These are phyloP conservation scores for Drechmeria coniospora DNA, from an alignment of 2,329 filamentous ascomycete genomes.

Conservation along the genomic window DNA sequence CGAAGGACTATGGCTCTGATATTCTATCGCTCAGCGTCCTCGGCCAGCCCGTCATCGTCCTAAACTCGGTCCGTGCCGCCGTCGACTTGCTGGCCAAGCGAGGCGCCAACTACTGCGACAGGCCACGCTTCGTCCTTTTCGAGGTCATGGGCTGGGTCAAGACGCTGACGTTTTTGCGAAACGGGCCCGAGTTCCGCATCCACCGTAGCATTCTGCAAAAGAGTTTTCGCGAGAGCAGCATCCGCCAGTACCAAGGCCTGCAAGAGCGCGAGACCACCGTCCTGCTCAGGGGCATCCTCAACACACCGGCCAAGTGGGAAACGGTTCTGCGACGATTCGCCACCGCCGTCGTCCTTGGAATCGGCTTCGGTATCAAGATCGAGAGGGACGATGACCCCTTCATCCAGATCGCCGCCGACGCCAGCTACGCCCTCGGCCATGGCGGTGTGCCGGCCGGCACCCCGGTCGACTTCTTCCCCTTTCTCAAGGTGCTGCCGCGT, in stretches of 20 bases:
- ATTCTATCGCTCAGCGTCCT: conserved; percentile 18
- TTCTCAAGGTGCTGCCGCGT: conserved; percentile 24
- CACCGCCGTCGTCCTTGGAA: conserved; percentile 24
- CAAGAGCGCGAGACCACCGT: conserved; percentile 19
- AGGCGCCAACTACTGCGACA: conserved; percentile 27
- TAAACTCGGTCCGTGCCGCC: conserved; percentile 27
- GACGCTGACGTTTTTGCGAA: conserved; percentile 28
- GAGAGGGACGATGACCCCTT: conserved; percentile 21
- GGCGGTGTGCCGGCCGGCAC: conserved; percentile 17
- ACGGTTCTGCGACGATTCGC: conserved; percentile 20
- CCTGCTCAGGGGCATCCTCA: conserved; percentile 15
- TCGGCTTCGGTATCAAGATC: conserved; percentile 27
- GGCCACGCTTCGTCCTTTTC: conserved; percentile 28
- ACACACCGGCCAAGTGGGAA: conserved; percentile 20
- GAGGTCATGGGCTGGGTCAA: conserved; percentile 29
- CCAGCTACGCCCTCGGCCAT: conserved; percentile 13
- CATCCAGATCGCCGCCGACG: conserved; percentile 21
- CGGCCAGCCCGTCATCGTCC: conserved; percentile 21
- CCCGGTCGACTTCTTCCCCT: conserved; percentile 32
- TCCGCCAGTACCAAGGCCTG: conserved; percentile 17
- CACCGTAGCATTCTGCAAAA: conserved; percentile 28
- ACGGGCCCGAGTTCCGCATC: conserved; percentile 24
- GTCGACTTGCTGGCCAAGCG: conserved; percentile 28
- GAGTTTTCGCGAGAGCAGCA: conserved; percentile 23
- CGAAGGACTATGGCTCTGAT: conserved; percentile 33